These are phyloP conservation scores for Naumovozyma baii DNA, from an alignment of 805 yeast genomes.

Conservation along the genomic window DNA sequence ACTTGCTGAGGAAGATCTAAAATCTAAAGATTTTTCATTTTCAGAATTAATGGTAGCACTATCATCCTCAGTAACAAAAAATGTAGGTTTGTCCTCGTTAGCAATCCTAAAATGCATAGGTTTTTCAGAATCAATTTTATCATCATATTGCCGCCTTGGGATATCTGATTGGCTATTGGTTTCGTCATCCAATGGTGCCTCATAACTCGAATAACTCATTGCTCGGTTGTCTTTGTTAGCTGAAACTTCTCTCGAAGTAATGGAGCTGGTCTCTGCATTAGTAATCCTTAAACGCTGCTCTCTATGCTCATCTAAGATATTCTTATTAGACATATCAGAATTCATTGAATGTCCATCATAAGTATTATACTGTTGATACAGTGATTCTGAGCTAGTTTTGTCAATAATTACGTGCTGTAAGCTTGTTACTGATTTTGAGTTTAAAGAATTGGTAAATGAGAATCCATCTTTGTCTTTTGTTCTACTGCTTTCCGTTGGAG, in stretches of 20 bases:
- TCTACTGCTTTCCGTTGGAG: neutral
- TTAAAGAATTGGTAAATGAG: constrained; percentile 14
- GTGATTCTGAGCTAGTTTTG: neutral
- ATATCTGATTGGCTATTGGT: neutral
- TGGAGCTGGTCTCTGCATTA: neutral
- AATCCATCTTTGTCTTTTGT: constrained; percentile 11
- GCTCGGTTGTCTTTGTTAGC: neutral
- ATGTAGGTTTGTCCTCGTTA: constrained; percentile 24
- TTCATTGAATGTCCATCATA: no score
- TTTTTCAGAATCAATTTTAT: constrained; percentile 2
- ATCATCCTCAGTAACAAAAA: constrained; percentile 16
- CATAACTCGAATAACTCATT: neutral
- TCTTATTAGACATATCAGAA: neutral
- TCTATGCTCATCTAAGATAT: constrained; percentile 3
- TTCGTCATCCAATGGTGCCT: neutral
- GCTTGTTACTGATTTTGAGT: constrained; percentile 12
- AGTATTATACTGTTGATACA: neutral
- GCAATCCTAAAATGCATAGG: constrained; percentile 23
- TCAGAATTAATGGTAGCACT: constrained; percentile 4
- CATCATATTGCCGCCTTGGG: no score
- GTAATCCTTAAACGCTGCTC: constrained; percentile 3
- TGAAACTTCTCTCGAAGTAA: neutral
- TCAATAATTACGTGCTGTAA: constrained; percentile 11
- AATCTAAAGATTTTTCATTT: neutral
- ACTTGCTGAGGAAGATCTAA: neutral